A percentile compares a stretch with the other conserved stretches of the same genome.
Conservation (phyloP, 1,284 basidiomycete genomes). For the Ganoderma lucidum region DNA sequence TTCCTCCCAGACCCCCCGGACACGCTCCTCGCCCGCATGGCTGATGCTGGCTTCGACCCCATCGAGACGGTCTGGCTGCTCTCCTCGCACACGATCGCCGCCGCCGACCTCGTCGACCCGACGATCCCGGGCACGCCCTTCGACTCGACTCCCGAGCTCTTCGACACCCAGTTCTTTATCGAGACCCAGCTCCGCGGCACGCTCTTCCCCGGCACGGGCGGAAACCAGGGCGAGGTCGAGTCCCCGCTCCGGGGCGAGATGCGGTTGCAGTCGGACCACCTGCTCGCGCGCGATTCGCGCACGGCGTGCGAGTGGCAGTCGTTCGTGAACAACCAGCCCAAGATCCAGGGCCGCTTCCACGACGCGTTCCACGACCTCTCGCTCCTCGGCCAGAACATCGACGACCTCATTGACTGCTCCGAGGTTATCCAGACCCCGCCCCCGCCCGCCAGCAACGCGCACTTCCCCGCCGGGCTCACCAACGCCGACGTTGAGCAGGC, state of each 20-base stretch:
- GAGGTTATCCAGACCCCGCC: slow-evolving; percentile 42
- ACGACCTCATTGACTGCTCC: slow-evolving; percentile 35
- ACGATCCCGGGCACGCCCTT: slow-evolving; percentile 31
- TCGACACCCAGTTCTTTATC: slow-evolving; percentile 35
- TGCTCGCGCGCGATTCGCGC: slow-evolving; percentile 35
- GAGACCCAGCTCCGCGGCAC: slow-evolving; percentile 38
- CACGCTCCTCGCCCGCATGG: slow-evolving; percentile 37
- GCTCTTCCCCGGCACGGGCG: slow-evolving; percentile 38
- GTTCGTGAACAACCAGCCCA: slow-evolving; percentile 42
- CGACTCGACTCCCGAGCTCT: slow-evolving; percentile 34
- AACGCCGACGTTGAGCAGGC: slow-evolving; percentile 46
- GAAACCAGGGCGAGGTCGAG: slow-evolving; percentile 36
- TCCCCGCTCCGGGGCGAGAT: slow-evolving; percentile 38
- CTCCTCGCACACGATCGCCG: slow-evolving; percentile 39
- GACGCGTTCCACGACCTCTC: slow-evolving; percentile 41
- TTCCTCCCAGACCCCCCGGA: slow-evolving; percentile 36
- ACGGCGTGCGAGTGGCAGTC: slow-evolving; percentile 45
- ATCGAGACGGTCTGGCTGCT: slow-evolving; percentile 52
- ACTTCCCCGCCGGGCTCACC: slow-evolving; percentile 46
- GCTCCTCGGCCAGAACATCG: slow-evolving; percentile 40
- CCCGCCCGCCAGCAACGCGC: slow-evolving; percentile 36
- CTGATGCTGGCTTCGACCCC: slow-evolving; percentile 42
- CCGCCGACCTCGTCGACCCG: slow-evolving; percentile 34
- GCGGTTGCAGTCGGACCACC: slow-evolving; percentile 42
- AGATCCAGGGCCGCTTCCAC: slow-evolving; percentile 39